phyloP scores from a whole-genome alignment of 345 rosid genomes.

The Populus nigra region DNA sequence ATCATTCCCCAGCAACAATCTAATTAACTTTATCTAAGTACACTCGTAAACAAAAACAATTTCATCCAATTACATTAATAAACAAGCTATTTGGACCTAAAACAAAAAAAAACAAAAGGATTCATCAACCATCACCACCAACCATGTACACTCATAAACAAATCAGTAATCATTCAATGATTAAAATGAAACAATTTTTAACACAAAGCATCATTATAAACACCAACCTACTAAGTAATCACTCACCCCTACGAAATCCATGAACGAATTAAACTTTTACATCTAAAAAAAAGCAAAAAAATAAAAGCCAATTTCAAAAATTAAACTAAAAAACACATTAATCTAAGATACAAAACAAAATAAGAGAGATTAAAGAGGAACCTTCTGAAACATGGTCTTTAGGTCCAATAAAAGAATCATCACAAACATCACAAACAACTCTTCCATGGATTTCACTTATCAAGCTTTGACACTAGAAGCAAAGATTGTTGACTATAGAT shows the following conservation, averaged over 20 bases:
- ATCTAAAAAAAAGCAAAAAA: background rate
- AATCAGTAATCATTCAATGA: background rate
- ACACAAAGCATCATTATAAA: background rate
- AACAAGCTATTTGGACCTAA: background rate
- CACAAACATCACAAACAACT: conserved; percentile 91
- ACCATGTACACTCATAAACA: background rate
- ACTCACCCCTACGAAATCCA: conserved; percentile 5
- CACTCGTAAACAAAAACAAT: background rate
- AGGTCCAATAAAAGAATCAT: conserved; percentile 86
- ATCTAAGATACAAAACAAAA: background rate
- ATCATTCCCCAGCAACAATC: background rate
- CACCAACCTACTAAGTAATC: background rate
- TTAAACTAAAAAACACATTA: background rate
- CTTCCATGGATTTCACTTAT: conserved; percentile 91
- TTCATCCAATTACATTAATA: background rate
- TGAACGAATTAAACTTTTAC: background rate
- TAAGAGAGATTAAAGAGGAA: conserved; percentile 6
- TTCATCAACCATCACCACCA: background rate
- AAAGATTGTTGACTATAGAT: conserved; percentile 23
- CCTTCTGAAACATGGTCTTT: conserved; percentile 95
- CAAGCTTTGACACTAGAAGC: conserved; percentile 54
- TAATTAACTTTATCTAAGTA: background rate
- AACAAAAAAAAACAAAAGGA: background rate
- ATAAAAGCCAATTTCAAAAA: background rate
- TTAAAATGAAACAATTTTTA: conserved; percentile 3